Percentiles rank a stretch among this genome's conserved stretches.
These are phyloP conservation scores for Bondarzewia mesenterica DNA, from an alignment of 1,284 basidiomycete genomes.

Conservation along the genomic window DNA sequence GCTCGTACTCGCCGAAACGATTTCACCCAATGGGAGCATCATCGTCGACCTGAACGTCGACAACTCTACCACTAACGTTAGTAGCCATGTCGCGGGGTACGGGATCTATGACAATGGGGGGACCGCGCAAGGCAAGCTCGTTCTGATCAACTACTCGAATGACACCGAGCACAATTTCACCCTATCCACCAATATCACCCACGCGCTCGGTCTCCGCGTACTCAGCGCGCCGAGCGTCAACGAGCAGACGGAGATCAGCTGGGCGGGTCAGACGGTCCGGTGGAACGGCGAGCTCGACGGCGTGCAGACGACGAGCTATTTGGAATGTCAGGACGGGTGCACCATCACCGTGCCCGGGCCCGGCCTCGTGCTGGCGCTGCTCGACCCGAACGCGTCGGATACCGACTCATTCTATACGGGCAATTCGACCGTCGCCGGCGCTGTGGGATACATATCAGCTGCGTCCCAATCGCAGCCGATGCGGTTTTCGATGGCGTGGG, in stretches of 20 bases:
- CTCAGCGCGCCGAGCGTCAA: not conserved
- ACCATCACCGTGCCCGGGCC: not conserved
- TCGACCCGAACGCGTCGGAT: not conserved
- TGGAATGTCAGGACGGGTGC: not conserved
- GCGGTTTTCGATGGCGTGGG: not conserved
- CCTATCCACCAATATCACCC: not conserved
- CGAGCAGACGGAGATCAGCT: slow-evolving; percentile 1
- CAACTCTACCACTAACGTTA: not conserved
- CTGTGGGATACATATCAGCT: not conserved
- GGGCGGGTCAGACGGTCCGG: not conserved
- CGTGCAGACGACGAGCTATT: not conserved
- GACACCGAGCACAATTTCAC: not conserved
- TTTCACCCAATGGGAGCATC: not conserved
- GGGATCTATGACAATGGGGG: not conserved
- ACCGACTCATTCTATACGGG: not conserved
- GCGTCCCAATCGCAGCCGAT: not conserved
- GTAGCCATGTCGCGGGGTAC: not conserved
- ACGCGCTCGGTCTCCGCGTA: not conserved
- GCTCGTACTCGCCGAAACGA: not conserved
- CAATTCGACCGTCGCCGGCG: not conserved
- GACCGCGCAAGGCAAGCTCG: not conserved
- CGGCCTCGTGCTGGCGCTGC: not conserved
- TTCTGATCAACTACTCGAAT: slow-evolving; percentile 1
- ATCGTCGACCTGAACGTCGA: slow-evolving; percentile 1
- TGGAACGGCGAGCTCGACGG: not conserved